Conservation (phyloP, 805 yeast genomes). For the Yueomyces sp. region DNA sequence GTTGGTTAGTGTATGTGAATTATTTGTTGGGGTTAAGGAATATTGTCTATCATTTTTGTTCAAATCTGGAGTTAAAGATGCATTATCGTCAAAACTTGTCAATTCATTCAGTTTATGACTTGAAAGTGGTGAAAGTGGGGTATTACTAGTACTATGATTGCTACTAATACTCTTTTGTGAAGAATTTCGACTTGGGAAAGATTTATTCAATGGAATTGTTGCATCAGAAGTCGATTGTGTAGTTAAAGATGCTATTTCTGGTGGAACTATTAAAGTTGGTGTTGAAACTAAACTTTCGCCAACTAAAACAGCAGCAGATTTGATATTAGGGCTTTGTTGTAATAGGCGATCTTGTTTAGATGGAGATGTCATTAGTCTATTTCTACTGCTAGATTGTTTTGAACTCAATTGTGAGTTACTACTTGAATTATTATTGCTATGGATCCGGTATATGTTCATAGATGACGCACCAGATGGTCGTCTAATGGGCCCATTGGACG, state of each 20-base stretch:
- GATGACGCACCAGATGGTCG: slow-evolving; percentile 3
- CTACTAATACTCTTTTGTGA: neutral
- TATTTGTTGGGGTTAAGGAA: no score
- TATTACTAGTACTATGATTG: slow-evolving; percentile 2
- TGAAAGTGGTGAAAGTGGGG: slow-evolving; percentile 1
- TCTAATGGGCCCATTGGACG: slow-evolving; percentile 3
- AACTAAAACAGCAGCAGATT: neutral
- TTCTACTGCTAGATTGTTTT: neutral
- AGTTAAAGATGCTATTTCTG: slow-evolving; percentile 14
- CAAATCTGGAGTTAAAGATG: no score
- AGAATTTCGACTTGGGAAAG: slow-evolving; percentile 39
- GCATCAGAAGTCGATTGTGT: slow-evolving; percentile 11
- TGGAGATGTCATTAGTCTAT: neutral
- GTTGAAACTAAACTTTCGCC: slow-evolving; percentile 1
- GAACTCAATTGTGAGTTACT: neutral
- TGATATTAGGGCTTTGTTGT: neutral
- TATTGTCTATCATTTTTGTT: no score
- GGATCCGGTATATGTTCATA: neutral
- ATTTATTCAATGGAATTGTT: slow-evolving; percentile 33
- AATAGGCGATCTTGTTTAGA: neutral
- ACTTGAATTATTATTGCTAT: neutral
- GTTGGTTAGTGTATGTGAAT: neutral
- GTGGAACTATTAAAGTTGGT: slow-evolving; percentile 15
- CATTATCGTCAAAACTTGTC: no score
- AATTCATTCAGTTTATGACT: neutral